A percentile compares a stretch with the other conserved stretches of the same genome.
Evolutionary conservation across 805 yeast species (phyloP).

Genomic region (Schwanniomyces occidentalis): DNA sequence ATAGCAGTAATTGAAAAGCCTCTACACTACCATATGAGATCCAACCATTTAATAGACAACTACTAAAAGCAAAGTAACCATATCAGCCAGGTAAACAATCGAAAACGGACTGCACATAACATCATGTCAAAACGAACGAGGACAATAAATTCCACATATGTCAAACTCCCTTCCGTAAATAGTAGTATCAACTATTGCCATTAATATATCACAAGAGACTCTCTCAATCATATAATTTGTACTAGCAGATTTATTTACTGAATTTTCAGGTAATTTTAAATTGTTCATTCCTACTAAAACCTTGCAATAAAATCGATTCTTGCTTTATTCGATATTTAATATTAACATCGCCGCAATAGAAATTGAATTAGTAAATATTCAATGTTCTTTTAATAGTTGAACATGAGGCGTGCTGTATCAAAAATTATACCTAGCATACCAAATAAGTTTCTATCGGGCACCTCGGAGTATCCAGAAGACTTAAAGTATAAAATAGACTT

Average conservation of each 20-base stretch:
- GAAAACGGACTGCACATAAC: neutral
- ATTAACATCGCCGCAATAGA: neutral
- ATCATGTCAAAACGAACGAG: neutral
- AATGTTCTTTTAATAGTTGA: neutral
- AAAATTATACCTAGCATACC: slow-evolving; percentile 33
- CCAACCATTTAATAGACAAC: neutral
- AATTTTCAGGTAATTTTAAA: too few species aligned
- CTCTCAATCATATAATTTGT: too few species aligned
- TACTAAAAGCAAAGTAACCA: neutral
- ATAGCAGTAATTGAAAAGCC: neutral
- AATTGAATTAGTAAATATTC: neutral
- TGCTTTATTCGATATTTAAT: neutral
- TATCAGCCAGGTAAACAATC: too few species aligned
- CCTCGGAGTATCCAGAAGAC: slow-evolving; percentile 4
- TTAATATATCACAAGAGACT: too few species aligned
- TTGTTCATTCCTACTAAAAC: too few species aligned
- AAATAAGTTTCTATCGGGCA: slow-evolving; percentile 7
- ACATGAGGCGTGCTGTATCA: slow-evolving; percentile 54
- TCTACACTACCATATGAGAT: neutral
- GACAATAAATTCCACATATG: neutral
- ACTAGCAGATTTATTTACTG: too few species aligned
- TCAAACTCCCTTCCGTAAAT: neutral
- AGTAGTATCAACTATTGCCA: too few species aligned
- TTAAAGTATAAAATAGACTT: slow-evolving; percentile 32
- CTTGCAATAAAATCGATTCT: too few species aligned